phyloP scores from a whole-genome alignment of 768 basidiomycete species.

The Leucocoprinus sp. region DNA sequence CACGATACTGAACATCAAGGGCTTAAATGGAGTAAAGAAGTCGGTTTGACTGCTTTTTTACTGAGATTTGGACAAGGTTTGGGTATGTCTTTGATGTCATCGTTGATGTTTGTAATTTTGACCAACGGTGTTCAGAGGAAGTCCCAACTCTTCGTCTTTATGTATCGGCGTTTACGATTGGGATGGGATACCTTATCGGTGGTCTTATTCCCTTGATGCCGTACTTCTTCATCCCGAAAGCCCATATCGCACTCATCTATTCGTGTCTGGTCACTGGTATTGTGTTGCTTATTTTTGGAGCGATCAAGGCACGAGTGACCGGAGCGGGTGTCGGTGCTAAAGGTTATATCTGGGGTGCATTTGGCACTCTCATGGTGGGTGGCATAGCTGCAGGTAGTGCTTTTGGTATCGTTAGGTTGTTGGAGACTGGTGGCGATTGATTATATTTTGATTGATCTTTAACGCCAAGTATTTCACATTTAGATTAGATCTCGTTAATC shows the following conservation, averaged over 20 bases:
- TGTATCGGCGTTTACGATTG: constrained; percentile 90
- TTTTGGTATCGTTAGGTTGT: constrained; percentile 41
- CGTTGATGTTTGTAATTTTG: background rate
- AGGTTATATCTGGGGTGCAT: constrained; percentile 82
- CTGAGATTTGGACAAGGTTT: constrained; percentile 94
- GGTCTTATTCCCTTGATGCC: constrained; percentile 89
- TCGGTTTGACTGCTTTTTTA: constrained; percentile 89
- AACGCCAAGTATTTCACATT: background rate
- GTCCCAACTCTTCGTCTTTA: constrained; percentile 79
- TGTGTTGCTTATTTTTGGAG: constrained; percentile 84
- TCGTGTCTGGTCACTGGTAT: constrained; percentile 78
- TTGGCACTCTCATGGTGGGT: constrained; percentile 83
- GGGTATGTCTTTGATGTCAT: constrained; percentile 37
- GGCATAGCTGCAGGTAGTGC: constrained; percentile 77
- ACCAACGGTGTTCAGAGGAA: constrained; percentile 57
- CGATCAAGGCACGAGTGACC: constrained; percentile 81
- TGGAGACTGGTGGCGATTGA: constrained; percentile 27
- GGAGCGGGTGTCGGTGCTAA: constrained; percentile 59
- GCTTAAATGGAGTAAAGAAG: constrained; percentile 63
- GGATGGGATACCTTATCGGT: constrained; percentile 87
- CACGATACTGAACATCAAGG: constrained; percentile 51
- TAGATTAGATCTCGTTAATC: background rate
- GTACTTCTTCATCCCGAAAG: constrained; percentile 80
- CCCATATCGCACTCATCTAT: constrained; percentile 60
- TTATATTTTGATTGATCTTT: background rate